Conservation (phyloP, 805 yeast species). For the Saccharomycopsis fibuligera region DNA sequence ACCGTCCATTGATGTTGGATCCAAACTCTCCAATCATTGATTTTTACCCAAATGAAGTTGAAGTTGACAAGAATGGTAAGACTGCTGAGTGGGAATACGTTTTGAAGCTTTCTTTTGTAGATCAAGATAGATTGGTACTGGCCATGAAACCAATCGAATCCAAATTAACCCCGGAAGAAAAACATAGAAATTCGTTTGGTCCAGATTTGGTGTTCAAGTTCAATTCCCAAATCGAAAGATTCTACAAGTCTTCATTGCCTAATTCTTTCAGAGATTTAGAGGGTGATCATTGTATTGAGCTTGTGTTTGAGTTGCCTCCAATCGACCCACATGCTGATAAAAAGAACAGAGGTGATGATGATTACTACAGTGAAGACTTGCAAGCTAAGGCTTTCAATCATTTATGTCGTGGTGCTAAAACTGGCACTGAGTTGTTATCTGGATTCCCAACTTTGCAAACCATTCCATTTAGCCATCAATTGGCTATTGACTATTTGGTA, state of each 20-base stretch:
- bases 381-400: constrained; percentile 35
- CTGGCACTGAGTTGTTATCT: constrained; percentile 68
- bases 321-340: constrained; percentile 25
- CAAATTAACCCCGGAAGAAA: constrained; percentile 63
- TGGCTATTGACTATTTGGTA: constrained; percentile 56
- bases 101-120: constrained; percentile 86
- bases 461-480: constrained; percentile 48
- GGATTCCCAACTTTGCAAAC: constrained; percentile 86
- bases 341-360: constrained; percentile 28
- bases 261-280: constrained; percentile 72
- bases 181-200: constrained; percentile 69
- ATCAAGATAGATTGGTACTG: constrained; percentile 62
- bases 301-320: constrained; percentile 45
- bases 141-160: constrained; percentile 66
- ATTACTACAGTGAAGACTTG: constrained; percentile 28
- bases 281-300: constrained; percentile 72
- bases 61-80: constrained; percentile 87
- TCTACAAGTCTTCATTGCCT: constrained; percentile 71
- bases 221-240: constrained; percentile 66
- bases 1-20: constrained; percentile 81
- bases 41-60: constrained; percentile 85
- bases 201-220: constrained; percentile 57
- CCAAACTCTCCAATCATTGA: constrained; percentile 80
- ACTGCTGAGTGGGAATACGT: constrained; percentile 98
- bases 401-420: constrained; percentile 55